phyloP scores from a whole-genome alignment of 441 rosid species.

The Breynia disticha region DNA sequence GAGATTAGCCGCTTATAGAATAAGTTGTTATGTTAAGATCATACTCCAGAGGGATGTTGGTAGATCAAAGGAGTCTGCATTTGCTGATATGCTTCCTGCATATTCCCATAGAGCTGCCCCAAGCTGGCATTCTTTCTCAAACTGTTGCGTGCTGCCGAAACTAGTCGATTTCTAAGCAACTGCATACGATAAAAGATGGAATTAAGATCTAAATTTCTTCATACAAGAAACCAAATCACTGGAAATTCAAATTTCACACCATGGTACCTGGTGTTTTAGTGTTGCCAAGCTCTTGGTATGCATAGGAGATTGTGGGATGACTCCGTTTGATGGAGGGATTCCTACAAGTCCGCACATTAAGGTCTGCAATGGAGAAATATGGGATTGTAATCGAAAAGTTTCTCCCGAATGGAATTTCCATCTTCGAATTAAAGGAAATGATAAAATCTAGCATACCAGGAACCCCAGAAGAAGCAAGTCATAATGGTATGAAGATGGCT shows the following conservation, averaged over 20 bases:
- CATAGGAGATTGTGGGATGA: constrained; percentile 97
- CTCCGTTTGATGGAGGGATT: constrained; percentile 89
- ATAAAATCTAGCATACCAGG: constrained; percentile 37
- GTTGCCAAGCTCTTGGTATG: constrained; percentile 95
- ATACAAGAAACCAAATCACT: not conserved
- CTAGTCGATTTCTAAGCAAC: constrained; percentile 77
- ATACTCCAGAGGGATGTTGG: constrained; percentile 51
- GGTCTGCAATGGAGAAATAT: constrained; percentile 35
- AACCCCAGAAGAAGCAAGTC: constrained; percentile 81
- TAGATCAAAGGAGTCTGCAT: constrained; percentile 84
- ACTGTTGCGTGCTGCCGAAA: constrained; percentile 54
- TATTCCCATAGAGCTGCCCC: constrained; percentile 75
- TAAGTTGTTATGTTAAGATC: not conserved
- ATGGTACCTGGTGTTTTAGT: constrained; percentile 73
- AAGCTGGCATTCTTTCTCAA: constrained; percentile 66
- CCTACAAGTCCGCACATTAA: constrained; percentile 83
- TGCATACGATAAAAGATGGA: constrained; percentile 16
- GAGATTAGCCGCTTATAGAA: not conserved
- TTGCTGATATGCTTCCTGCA: constrained; percentile 74
- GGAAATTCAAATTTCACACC: not conserved
- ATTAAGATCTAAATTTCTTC: not conserved
- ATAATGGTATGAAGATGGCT: constrained; percentile 84
- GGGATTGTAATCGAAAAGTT: not conserved
- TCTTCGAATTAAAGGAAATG: not conserved
- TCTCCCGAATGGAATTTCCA: not conserved